A percentile compares a stretch with the other conserved stretches of the same genome.
phyloP scores from a whole-genome alignment of 1,139 yeast species.

The Suhomyces maxii region DNA sequence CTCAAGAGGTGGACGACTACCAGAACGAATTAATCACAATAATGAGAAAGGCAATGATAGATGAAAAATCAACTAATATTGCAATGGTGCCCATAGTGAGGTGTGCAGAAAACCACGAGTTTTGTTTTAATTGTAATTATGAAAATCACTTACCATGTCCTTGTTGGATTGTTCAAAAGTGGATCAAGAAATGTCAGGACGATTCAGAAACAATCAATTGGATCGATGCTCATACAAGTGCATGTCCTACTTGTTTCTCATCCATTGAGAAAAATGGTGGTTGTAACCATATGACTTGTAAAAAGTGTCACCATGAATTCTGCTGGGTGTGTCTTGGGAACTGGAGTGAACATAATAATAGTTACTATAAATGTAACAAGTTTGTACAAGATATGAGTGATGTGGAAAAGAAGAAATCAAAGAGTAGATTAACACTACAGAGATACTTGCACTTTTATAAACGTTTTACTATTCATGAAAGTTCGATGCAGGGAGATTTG shows the following conservation, averaged over 20 bases:
- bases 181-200: conserved; percentile 82
- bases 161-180: conserved; percentile 63
- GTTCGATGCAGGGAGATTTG: conserved; percentile 73
- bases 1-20: conserved; percentile 27
- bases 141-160: conserved; percentile 87
- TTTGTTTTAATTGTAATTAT: conserved; percentile 75
- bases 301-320: conserved; percentile 73
- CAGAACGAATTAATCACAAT: conserved; percentile 14
- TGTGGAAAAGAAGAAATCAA: conserved; percentile 30
- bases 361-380: conserved; percentile 67
- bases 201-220: conserved; percentile 89
- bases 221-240: conserved; percentile 85
- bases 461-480: conserved; percentile 74
- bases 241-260: conserved; percentile 69
- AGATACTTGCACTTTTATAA: conserved; percentile 78
- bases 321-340: conserved; percentile 90
- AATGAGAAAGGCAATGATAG: conserved; percentile 11
- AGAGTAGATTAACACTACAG: conserved; percentile 48
- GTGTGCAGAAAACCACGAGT: conserved; percentile 67
- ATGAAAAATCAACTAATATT: conserved; percentile 13
- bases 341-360: conserved; percentile 73
- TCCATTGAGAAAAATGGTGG: conserved; percentile 84
- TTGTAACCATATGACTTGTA: conserved; percentile 93
- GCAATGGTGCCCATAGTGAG: conserved; percentile 43
- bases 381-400: conserved; percentile 36